Base-by-base conservation (phyloP, 768 basidiomycete genomes). In the Clathrus columnatus region DNA sequence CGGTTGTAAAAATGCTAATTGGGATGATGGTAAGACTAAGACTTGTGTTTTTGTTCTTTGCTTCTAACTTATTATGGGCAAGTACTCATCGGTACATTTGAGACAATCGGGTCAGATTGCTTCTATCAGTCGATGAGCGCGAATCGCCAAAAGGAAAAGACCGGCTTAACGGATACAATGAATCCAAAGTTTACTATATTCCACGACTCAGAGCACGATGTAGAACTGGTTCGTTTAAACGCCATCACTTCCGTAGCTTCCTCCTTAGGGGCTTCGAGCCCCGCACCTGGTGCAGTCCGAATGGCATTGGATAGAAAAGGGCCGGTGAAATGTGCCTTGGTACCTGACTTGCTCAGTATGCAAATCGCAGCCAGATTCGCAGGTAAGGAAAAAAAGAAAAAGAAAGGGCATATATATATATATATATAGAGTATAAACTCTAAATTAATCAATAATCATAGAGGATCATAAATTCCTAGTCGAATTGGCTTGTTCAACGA, bases 391-490 rank as follows among this genome's bases (percentile, higher is more conserved):
- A 7, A 30, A 48, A 20, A 45, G 17, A 44, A 16, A n/a, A 17
- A 7, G 20, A 28, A n/a, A 23, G 23, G n/a, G 7, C 27, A 27
- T 42, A 24, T 55, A n/a, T n/a, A n/a, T n/a, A n/a, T n/a, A n/a
- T n/a, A n/a, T 4, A 27, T 16, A 44, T 26, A 56, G 32, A 53
- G 55, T 21, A 27, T 21, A 26, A 11, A 52, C 14, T 8, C 17
- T 4, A 27, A 44, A 16, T 17, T 36, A 21, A 36, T 30, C 21
- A 11, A 18, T 42, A 16, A 46, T 54, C 47, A 41, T 60, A 86
- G 87, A 85, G 59, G 85, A 87, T 57, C 87, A 90, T 63, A 87
- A 86, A 66, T 70, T 82, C 54, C 71, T 89, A 23, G 79, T 85
- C 8, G 87, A 91, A 61, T 72, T 90, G 21, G 83, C 88, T 1